Base-by-base conservation (phyloP, 2,329 filamentous ascomycete species). In the Aspergillus texensis region DNA sequence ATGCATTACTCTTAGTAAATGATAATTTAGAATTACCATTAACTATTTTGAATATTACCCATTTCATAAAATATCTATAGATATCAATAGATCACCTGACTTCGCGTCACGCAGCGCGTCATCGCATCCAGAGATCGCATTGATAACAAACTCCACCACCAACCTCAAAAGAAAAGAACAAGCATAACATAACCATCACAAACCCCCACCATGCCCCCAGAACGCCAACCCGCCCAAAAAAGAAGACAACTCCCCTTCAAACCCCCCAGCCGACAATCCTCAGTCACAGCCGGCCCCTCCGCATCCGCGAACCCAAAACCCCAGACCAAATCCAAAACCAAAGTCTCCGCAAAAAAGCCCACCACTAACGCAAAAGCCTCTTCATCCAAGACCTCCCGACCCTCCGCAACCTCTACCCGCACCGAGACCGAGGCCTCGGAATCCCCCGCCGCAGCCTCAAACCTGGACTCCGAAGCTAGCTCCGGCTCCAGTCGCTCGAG, bases 201-300 rank as follows among this genome's bases (percentile, higher is more conserved):
- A 41, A n/a, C 6, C 1, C 39, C 19, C 39, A 41, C 36, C 39
- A 59, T 58, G 41, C 50, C 41, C 12, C 32, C 34, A 21, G 74
- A 77, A 66, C 71, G 67, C 54, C 74, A 70, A 63, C 64, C 68
- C 6, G 61, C 72, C 2, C 70, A 75, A 28, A 81, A 81, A 65
- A 74, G 77, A 55, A 72, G 75, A 58, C 73, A 70, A 16, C 77
- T 79, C 21, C 77, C 79, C n/a, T 82, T 82, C 72, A 81, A 81
- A 4, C 79, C 80, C 43, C 80, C 80, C 3, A 76, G 80, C 56
- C 73, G 74, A 54, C 70, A 74, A 28, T 67, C 72, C n/a, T 59
- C 71, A 46, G 68, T 64, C 32, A 70, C 69, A 34, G 68, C 69
- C 70, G 63, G 72, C 71, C 24, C 64, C 66, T 57, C 65, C 58